Base-by-base conservation (phyloP, 352 stramenopile genomes). In the Elongisporangium anandrum region DNA sequence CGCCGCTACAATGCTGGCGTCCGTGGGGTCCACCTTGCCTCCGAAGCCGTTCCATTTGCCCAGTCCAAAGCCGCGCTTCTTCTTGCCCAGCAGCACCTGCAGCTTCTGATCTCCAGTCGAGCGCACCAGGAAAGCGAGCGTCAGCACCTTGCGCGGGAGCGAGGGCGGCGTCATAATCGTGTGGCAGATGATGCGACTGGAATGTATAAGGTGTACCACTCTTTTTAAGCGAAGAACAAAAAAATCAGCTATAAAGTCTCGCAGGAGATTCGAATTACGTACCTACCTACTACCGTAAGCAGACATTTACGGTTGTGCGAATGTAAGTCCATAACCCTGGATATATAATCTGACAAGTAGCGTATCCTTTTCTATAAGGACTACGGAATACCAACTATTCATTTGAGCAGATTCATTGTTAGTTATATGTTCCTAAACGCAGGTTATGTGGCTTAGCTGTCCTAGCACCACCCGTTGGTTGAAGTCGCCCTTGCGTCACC, bases 11-110 rank as follows among this genome's bases (percentile, higher is more conserved):
- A 91, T 67, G 38, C 71, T 86, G 13, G 66, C 68, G 60, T 97
- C 90, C 19, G 68, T 68, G 5, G 61, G 7, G 56, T 97, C 87
- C 19, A 97, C 79, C 66, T 97, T 97, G 6, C 90, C 90, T 5
- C 90, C 90, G 61, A 97, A 97, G 26, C 90, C 88, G 60, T 97
- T 97, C 86, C 86, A 97, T 61, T 97, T 96, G 56, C 88, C 88
- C 50, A 70, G 34, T 16, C 90, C 90, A 55, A 97, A 96, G 38
- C 90, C 90, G 39, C 88, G 81, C 64, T 97, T 96, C 68, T 97
- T 97, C 67, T 94, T 70, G 2, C 90, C 90, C 19, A 95, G 69
- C 26, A 95, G 69, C 29, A 94, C 72, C 51, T 91, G 59, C 23
- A 47, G 23, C 12, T 16, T 20, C 15, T 20, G 1, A 19, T 2